Base-by-base conservation (phyloP, 345 rosid species). In the Hevea brasiliensis region DNA sequence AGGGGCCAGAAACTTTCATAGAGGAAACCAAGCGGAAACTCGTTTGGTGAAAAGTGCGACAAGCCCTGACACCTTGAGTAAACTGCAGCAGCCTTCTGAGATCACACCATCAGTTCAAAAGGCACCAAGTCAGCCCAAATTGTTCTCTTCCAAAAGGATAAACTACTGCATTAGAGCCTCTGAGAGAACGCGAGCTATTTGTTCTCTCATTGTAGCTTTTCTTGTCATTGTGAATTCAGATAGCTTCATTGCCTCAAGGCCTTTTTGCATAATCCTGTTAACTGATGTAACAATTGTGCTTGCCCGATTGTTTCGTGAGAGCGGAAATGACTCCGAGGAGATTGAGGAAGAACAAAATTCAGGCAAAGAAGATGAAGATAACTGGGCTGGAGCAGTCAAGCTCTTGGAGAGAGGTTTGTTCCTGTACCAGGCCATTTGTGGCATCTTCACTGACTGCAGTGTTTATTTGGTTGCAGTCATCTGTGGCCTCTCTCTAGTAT, bases 371-470 rank as follows among this genome's bases (percentile, higher is more conserved):
- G 84, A 86, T 59, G 79, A 55, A 63, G 60, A 81, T 37, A 81
- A 77, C 68, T 85, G 90, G 92, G 76, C 59, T 7, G 93, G 76
- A 70, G 94, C 95, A 3, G 84, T 89, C 70, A 84, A 77, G 79
- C 79, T 93, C 53, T 48, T 91, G 82, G 98, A 93, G 80, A 86
- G 92, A 83, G 90, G 98, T 41, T 76, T 89, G 82, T 87, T 83
- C 14, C 70, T 72, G 48, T 91, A 89, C 77, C 90, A 84, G 81
- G 81, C 81, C 8, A 47, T 83, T 18, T 86, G 93, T 26, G 97
- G 83, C 18, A 54, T 89, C 67, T 89, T 90, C 74, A 89, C 86
- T 60, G 97, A 89, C 80, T 87, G 83, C 87, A 87, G 97, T 79
- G 75, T 92, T 71, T 92, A 92, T 77, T 67, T 83, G 61, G 90